Conservation (phyloP, 257 asterid genomes). For the Datura wrightii region DNA sequence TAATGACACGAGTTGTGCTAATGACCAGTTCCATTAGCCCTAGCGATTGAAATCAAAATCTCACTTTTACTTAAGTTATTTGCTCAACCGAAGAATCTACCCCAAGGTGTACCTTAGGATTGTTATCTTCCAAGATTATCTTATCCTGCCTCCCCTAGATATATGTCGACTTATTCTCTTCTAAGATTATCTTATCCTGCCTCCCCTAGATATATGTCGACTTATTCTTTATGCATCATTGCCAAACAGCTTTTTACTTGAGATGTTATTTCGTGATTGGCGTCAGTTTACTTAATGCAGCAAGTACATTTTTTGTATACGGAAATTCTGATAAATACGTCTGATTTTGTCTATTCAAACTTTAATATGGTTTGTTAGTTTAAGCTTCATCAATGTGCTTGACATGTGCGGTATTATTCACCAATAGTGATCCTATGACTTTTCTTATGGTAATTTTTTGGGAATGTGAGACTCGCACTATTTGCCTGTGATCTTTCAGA, state of each 20-base stretch:
- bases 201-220: constrained; percentile 5
- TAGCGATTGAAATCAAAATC: constrained; percentile 5
- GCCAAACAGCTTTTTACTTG: not conserved
- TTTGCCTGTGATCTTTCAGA: not conserved
- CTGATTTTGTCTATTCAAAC: not conserved
- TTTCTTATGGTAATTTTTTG: not conserved
- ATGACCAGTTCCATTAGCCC: not conserved
- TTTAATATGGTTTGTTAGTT: not conserved
- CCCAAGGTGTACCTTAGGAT: not conserved
- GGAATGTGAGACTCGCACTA: not conserved
- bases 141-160: constrained; percentile 23
- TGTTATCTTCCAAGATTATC: not conserved
- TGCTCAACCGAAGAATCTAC: not conserved
- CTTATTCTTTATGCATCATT: constrained; percentile 7
- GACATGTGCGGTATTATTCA: not conserved
- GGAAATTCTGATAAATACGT: not conserved
- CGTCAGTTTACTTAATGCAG: not conserved
- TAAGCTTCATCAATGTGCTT: not conserved
- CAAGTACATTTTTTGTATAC: not conserved
- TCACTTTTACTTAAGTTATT: not conserved
- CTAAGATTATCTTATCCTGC: not conserved
- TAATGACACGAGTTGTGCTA: not conserved
- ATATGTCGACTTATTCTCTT: not conserved
- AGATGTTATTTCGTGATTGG: not conserved
- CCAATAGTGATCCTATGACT: not conserved